phyloP scores from a whole-genome alignment of 441 rosid genomes.

The Populus hybrid region DNA sequence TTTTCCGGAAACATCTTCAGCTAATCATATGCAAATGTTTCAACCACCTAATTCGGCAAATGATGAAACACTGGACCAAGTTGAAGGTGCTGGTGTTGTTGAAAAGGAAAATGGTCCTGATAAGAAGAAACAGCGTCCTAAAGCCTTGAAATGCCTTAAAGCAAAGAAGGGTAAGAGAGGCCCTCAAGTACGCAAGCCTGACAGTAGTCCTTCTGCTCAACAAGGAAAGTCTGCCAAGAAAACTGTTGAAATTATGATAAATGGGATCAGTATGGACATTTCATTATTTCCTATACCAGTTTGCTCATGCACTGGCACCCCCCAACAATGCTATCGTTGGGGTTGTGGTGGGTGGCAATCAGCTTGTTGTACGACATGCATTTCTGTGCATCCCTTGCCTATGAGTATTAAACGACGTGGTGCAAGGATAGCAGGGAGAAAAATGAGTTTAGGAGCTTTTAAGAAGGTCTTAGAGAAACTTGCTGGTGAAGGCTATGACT shows the following conservation, averaged over 20 bases:
- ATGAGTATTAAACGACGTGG: too few species aligned
- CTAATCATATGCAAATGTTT: background rate
- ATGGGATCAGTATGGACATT: background rate
- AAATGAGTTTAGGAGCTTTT: background rate
- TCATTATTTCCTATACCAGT: background rate
- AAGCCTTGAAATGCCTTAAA: background rate
- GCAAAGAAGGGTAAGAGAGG: too few species aligned
- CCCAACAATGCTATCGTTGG: background rate
- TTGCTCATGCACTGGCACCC: conserved; percentile 15
- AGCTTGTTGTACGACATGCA: background rate
- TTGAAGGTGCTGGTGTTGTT: background rate
- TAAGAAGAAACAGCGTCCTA: background rate
- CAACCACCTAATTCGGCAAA: background rate
- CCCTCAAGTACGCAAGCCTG: too few species aligned
- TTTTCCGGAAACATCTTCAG: background rate
- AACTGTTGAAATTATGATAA: background rate
- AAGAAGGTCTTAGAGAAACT: too few species aligned
- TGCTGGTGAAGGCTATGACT: too few species aligned
- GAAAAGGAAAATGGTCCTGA: background rate
- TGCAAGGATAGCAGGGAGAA: too few species aligned
- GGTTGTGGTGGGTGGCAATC: background rate
- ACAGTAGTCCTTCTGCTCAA: too few species aligned
- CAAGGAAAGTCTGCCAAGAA: background rate
- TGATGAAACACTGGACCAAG: background rate
- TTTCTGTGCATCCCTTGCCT: background rate